Base-by-base conservation (phyloP, 2,329 filamentous ascomycete genomes). In the Talaromyces islandicus region DNA sequence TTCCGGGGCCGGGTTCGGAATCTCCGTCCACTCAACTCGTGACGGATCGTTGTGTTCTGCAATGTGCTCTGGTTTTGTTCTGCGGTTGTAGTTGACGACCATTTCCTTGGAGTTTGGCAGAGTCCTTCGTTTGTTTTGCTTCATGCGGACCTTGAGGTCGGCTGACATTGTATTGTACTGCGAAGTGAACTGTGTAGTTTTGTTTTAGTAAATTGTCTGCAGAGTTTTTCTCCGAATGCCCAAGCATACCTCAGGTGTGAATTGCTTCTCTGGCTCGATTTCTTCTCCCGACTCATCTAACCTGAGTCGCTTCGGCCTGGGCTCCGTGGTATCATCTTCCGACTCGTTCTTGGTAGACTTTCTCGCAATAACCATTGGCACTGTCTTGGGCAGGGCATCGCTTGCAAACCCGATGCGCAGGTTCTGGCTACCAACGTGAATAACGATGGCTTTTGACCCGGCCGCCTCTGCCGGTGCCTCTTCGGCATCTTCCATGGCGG, bases 21-120 rank as follows among this genome's bases (percentile, higher is more conserved):
- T 79, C 63, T 97, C 92, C 2, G 94, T 99, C 92, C 94, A 99
- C 64, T 97, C 92, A 56, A 97, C 88, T 65, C 94, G 89, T 66
- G 96, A 81, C 0, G 92, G 90, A 69, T 99, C 94, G 71, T 97
- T 99, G 76, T 97, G 94, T 69, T 94, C 90, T 5, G 90, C 88
- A 62, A 99, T 97, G 54, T 88, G 84, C 66, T 97, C 94, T 7
- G 91, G 88, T 35, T 89, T 86, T 0, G 87, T 90, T 54, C 91
- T 85, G 57, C 90, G 86, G 75, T 99, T 99, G 81, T 90, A 97
- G 71, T 96, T 97, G 65, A 92, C 86, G 1, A 97, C 93, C 61
- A 97, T 81, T 70, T 99, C 94, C 74, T 96, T 96, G 0, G 92
- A 97, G 72, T 97, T 97, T n/a, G 94, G 94, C 55, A 97, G 78